Percentiles rank a stretch among this genome's conserved stretches.
Conservation (phyloP, 768 basidiomycete genomes). For the Boletellus sp. region DNA sequence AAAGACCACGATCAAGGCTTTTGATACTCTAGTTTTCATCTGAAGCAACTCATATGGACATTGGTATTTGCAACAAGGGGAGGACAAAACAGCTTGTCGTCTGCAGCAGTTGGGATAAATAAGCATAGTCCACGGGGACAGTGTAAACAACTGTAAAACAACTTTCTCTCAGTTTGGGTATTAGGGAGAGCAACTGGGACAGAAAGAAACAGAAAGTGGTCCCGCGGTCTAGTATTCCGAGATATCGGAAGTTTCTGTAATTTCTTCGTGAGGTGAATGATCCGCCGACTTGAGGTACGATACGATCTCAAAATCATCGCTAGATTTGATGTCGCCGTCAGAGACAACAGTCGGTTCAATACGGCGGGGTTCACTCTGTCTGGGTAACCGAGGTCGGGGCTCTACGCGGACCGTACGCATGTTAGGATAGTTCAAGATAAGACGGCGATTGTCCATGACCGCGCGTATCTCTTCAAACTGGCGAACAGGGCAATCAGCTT, state of each 20-base stretch:
- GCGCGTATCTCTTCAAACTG: conserved; percentile 76
- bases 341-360: conserved; percentile 33
- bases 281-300: conserved; percentile 26
- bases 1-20: not conserved
- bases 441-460: conserved; percentile 55
- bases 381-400: conserved; percentile 22
- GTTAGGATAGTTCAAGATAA: conserved; percentile 63
- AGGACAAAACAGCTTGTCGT: conserved; percentile 1
- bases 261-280: conserved; percentile 21
- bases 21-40: not conserved
- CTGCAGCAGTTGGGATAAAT: conserved; percentile 20
- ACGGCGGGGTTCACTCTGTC: conserved; percentile 29
- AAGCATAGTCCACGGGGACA: conserved; percentile 11
- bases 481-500: not conserved
- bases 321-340: conserved; percentile 27
- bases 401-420: conserved; percentile 36
- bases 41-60: not conserved
- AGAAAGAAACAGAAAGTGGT: conserved; percentile 1
- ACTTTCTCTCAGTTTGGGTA: conserved; percentile 8
- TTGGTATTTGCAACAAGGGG: not conserved
- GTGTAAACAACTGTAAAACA: conserved; percentile 14
- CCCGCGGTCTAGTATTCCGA: conserved; percentile 28
- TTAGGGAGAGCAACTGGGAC: conserved; percentile 7
- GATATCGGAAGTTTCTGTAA: conserved; percentile 26
- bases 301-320: conserved; percentile 25